Conservation (phyloP, 2,329 filamentous ascomycete species). For the Zarea fungicola region DNA sequence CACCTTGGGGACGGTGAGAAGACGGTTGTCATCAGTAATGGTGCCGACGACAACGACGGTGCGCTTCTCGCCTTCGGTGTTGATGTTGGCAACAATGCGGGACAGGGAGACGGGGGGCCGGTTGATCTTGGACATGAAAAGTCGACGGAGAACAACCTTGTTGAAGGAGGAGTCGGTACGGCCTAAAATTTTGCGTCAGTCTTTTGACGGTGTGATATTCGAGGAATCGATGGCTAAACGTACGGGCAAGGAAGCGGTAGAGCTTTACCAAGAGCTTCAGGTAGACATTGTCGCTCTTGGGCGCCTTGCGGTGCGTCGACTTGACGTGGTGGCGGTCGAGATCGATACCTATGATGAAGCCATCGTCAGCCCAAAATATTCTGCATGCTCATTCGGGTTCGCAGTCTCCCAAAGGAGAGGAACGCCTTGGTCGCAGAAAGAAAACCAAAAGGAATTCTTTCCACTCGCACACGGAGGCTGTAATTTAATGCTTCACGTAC, state of each 20-base stretch:
- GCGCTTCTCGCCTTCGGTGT: conserved; percentile 65
- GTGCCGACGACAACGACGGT: conserved; percentile 92
- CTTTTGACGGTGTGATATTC: background rate
- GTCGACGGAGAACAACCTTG: conserved; percentile 94
- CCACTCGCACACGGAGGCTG: conserved; percentile 49
- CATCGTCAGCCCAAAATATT: conserved; percentile 58
- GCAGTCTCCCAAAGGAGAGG: conserved; percentile 19
- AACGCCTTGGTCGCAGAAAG: conserved; percentile 14
- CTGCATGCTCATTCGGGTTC: conserved; percentile 55
- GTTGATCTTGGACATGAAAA: conserved; percentile 99
- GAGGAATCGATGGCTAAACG: conserved; percentile 33
- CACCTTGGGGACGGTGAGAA: conserved; percentile 85
- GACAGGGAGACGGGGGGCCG: conserved; percentile 91
- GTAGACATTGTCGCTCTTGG: conserved; percentile 98
- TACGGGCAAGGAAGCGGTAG: conserved; percentile 94
- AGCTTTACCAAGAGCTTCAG: conserved; percentile 97
- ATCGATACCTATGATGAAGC: conserved; percentile 61
- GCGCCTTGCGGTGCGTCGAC: conserved; percentile 79
- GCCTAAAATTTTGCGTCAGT: conserved; percentile 47
- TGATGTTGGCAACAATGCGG: conserved; percentile 70
- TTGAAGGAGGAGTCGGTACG: conserved; percentile 98
- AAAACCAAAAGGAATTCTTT: conserved; percentile 18
- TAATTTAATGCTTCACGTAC: conserved; percentile 46
- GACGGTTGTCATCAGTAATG: conserved; percentile 96
- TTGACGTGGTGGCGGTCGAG: conserved; percentile 65